Percentiles rank a stretch among this genome's conserved stretches.
Conservation (phyloP, 176 grass and related monocot species). For the Musa acuminata region DNA sequence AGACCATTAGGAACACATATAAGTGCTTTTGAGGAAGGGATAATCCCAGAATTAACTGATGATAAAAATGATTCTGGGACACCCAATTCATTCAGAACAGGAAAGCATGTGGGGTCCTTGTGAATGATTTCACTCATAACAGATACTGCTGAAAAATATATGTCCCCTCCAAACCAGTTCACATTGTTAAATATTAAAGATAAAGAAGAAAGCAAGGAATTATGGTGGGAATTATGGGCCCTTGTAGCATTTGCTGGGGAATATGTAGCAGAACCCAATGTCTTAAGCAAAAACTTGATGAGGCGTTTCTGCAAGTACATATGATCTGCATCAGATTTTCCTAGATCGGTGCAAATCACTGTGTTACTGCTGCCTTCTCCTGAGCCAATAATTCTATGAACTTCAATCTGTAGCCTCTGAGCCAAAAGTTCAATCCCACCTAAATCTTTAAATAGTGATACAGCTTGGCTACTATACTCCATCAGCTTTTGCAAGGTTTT, state of each 20-base stretch:
- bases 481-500: conserved; percentile 95
- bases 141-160: conserved; percentile 96
- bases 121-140: conserved; percentile 99
- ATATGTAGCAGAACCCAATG: conserved; percentile 87
- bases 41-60: conserved; percentile 63
- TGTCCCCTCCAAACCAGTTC: conserved; percentile 85
- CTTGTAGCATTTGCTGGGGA: conserved; percentile 79
- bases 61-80: conserved; percentile 86
- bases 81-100: conserved; percentile 73
- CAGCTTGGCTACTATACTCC: conserved; percentile 90
- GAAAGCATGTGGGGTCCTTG: conserved; percentile 92
- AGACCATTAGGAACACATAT: conserved; percentile 94
- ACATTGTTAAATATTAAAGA: conserved; percentile 91
- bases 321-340: conserved; percentile 69
- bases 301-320: conserved; percentile 76
- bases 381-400: conserved; percentile 70
- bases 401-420: conserved; percentile 75
- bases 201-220: conserved; percentile 72
- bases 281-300: conserved; percentile 92
- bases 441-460: conserved; percentile 95
- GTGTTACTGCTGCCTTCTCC: conserved; percentile 29
- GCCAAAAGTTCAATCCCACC: conserved; percentile 82
- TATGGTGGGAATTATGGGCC: conserved; percentile 61
- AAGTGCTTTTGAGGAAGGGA: conserved; percentile 86
- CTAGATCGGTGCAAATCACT: conserved; percentile 45